Evolutionary conservation across 768 basidiomycete genomes (phyloP).

Genomic region (Astraeus odoratus): DNA sequence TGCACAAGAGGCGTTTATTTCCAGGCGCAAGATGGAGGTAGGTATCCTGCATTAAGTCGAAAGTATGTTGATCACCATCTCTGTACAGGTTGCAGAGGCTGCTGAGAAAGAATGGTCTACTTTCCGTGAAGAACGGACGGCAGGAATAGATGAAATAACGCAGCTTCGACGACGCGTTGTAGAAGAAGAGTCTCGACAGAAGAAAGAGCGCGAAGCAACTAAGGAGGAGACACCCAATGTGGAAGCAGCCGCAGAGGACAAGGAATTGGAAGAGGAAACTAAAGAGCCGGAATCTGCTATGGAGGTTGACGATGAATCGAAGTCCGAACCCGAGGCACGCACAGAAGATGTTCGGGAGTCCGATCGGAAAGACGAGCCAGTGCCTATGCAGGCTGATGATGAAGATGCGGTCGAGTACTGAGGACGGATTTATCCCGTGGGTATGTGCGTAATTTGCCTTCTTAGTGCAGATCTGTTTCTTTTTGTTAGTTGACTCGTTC

Average conservation of each 20-base stretch:
- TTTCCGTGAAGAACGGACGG: constrained; percentile 54
- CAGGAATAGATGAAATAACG: constrained; percentile 56
- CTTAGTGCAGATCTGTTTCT: background rate
- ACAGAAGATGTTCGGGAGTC: constrained; percentile 32
- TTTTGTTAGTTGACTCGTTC: background rate
- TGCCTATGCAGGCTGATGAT: constrained; percentile 57
- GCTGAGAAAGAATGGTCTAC: constrained; percentile 61
- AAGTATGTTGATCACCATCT: background rate
- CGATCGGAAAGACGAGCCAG: constrained; percentile 48
- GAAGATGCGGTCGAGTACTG: constrained; percentile 81
- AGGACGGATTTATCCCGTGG: constrained; percentile 23
- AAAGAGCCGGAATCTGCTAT: constrained; percentile 23
- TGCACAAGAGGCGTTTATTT: constrained; percentile 62
- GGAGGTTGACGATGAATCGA: constrained; percentile 32
- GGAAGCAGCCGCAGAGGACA: constrained; percentile 20
- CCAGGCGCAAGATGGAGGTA: constrained; percentile 58
- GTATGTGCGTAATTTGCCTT: constrained; percentile 14
- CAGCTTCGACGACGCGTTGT: constrained; percentile 56
- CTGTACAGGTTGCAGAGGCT: constrained; percentile 49
- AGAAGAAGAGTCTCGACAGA: constrained; percentile 52
- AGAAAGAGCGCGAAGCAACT: constrained; percentile 33
- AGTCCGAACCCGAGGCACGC: constrained; percentile 22
- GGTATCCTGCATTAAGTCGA: constrained; percentile 8
- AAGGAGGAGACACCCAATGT: constrained; percentile 24
- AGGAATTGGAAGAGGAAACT: constrained; percentile 29